Evolutionary conservation across 2,329 filamentous ascomycete genomes (phyloP).

Genomic region (Venturia asperata): DNA sequence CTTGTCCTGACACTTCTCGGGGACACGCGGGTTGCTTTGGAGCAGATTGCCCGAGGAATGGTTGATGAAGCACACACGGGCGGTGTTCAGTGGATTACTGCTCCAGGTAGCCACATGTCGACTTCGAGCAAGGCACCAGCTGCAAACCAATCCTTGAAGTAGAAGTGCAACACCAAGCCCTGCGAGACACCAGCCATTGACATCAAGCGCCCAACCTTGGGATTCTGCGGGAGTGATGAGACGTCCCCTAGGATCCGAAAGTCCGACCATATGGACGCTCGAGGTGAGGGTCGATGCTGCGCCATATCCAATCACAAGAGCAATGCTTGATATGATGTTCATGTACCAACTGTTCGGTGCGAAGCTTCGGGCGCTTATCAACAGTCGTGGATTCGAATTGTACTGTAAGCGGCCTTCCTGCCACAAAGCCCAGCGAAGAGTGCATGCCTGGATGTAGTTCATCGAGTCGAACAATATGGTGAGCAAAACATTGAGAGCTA

Average conservation of each 20-base stretch:
- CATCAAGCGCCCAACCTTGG: conserved; percentile 4
- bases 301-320: conserved; percentile 15
- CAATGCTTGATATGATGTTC: not conserved
- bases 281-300: conserved; percentile 1
- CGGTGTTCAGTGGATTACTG: conserved; percentile 10
- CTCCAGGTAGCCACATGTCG: conserved; percentile 16
- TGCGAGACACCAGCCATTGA: conserved; percentile 12
- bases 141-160: conserved; percentile 2
- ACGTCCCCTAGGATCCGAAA: not conserved
- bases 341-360: conserved; percentile 6
- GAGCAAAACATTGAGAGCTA: conserved; percentile 9
- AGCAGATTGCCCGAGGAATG: too few relatives aligned
- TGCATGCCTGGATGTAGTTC: conserved; percentile 12
- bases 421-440: conserved; percentile 17
- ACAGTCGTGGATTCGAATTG: conserved; percentile 19
- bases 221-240: not conserved
- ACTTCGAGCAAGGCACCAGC: conserved; percentile 5
- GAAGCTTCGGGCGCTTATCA: not conserved
- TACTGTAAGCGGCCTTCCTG: conserved; percentile 4
- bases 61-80: not conserved
- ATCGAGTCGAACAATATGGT: conserved; percentile 12
- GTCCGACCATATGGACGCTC: not conserved
- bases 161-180: conserved; percentile 14
- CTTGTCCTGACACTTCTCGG: not conserved
- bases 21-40: not conserved